These are phyloP conservation scores for Eucalyptus leucophloia DNA, from an alignment of 345 rosid genomes.

Conservation along the genomic window DNA sequence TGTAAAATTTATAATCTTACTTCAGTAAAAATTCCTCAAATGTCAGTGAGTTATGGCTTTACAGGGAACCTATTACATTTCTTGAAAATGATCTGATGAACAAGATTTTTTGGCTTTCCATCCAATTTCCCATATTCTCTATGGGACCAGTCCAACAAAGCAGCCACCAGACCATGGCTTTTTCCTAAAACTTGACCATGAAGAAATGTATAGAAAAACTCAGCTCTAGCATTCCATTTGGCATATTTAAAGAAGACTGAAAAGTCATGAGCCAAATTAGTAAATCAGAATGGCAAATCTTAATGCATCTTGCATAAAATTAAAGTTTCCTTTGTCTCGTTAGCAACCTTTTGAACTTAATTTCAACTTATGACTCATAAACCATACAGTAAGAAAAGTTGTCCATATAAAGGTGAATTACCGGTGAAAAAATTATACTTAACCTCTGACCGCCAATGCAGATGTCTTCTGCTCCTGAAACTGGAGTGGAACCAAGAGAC, in stretches of 20 bases:
- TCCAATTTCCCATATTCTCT: background rate
- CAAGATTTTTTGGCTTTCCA: background rate
- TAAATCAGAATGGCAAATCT: background rate
- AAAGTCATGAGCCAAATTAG: background rate
- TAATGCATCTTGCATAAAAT: background rate
- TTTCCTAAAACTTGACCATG: background rate
- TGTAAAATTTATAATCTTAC: background rate
- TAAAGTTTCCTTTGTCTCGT: background rate
- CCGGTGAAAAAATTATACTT: conserved; percentile 66
- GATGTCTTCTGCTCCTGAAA: conserved; percentile 72
- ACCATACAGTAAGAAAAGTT: background rate
- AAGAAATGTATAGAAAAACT: background rate
- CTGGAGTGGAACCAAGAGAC: conserved; percentile 50
- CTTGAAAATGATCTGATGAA: background rate
- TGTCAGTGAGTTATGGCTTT: background rate
- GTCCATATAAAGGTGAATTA: background rate
- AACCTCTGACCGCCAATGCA: conserved; percentile 68
- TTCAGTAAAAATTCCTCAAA: background rate
- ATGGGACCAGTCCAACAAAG: background rate
- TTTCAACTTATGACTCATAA: background rate
- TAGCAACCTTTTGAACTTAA: background rate
- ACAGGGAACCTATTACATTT: background rate
- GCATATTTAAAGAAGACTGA: background rate
- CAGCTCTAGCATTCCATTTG: background rate
- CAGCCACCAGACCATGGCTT: background rate